Base-by-base conservation (phyloP, 2,329 filamentous ascomycete genomes). In the Cryphonectria radicalis region DNA sequence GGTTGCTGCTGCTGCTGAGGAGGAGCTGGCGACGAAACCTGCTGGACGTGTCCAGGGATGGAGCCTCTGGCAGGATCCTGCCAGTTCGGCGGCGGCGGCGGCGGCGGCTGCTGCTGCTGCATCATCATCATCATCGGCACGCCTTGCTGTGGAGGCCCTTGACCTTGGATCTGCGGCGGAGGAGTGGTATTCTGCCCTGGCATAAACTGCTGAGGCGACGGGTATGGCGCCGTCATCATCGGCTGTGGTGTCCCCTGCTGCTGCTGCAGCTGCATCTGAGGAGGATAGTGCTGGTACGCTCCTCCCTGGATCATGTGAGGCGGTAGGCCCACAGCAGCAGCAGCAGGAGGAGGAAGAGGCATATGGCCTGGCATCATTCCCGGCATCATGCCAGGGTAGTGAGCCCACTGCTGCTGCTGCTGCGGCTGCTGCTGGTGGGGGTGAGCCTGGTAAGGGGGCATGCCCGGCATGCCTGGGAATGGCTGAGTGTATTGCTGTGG, bases 381-480 rank as follows among this genome's bases (percentile, higher is more conserved):
- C 60, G 72, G 64, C 25, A 66, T 46, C 69, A 71, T 72, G 14
- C 66, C 65, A 32, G 73, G 67, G 43, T 70, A 63, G 11, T 59
- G 25, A n/a, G 28, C 42, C 72, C 73, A 70, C 28, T 73, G 69
- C 7, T 69, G 66, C 10, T 69, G 66, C 1, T 32, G 32, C 32
- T 32, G 32, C 32, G 2, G 32, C 32, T 32, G 32, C 32, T 32
- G 69, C 7, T 69, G 66, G 7, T 69, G 66, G 1, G 63, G 69
- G 35, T 70, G 69, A 19, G 70, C 73, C 65, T 42, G 71, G 57
- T 68, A 75, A 35, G 72, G 74, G 32, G 71, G 74, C 40, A 74
- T 28, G 17, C 59, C 57, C 3, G 70, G n/a, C 66, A 62, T 46
- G n/a, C 60, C 17, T 14, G 66, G 28, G 64, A 69, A 76, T 53